phyloP scores from a whole-genome alignment of 1,139 yeast genomes.

The Insectozyma bohioensis region DNA sequence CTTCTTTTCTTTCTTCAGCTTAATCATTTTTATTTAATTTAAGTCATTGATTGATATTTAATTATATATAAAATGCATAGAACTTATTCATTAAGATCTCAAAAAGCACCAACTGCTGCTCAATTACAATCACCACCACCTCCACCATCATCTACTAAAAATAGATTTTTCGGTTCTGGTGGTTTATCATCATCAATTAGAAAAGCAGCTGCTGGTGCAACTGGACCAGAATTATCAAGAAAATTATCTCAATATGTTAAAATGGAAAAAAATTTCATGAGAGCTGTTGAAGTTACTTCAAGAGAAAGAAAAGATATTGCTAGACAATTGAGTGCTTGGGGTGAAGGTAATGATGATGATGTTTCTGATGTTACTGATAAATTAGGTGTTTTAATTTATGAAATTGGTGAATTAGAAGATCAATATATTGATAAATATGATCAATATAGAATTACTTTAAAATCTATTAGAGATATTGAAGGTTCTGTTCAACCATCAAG shows the following conservation, averaged over 20 bases:
- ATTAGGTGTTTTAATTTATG: constrained; percentile 92
- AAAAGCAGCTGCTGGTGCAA: constrained; percentile 86
- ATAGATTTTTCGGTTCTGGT: constrained; percentile 84
- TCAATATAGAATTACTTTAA: constrained; percentile 94
- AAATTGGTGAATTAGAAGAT: constrained; percentile 97
- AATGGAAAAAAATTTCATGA: constrained; percentile 95
- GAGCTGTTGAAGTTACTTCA: constrained; percentile 90
- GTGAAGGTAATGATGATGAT: constrained; percentile 97
- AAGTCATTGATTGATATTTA: no score
- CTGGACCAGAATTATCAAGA: constrained; percentile 93
- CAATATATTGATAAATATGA: constrained; percentile 97
- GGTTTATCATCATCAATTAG: constrained; percentile 82
- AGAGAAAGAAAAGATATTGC: constrained; percentile 97
- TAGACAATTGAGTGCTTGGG: constrained; percentile 94
- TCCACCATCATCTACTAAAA: constrained; percentile 76
- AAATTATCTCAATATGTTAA: constrained; percentile 87
- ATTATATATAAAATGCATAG: constrained; percentile 73
- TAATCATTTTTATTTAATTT: background rate
- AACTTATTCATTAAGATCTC: constrained; percentile 93
- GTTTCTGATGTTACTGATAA: constrained; percentile 97
- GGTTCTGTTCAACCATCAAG: constrained; percentile 97
- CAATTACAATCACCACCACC: constrained; percentile 95
- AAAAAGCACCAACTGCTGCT: constrained; percentile 96
- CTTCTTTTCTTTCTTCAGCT: constrained; percentile 2
- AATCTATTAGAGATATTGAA: constrained; percentile 94